phyloP scores from a whole-genome alignment of 768 basidiomycete genomes.

The Arthromyces matolae region DNA sequence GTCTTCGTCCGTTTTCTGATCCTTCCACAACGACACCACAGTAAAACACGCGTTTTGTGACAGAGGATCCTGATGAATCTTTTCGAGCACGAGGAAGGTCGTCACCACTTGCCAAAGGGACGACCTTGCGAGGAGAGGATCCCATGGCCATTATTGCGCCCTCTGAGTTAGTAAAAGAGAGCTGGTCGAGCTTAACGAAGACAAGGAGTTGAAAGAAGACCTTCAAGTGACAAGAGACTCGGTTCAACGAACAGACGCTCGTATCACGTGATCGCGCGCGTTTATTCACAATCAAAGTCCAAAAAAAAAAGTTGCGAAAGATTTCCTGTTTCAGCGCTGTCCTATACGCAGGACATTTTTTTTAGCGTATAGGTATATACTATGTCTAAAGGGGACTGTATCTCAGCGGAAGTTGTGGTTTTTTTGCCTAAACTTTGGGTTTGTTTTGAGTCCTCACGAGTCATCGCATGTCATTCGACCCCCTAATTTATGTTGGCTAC shows the following conservation, averaged over 20 bases:
- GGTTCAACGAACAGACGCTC: slow-evolving; percentile 18
- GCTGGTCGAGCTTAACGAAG: slow-evolving; percentile 10
- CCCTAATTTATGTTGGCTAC: background rate
- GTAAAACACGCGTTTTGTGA: slow-evolving; percentile 82
- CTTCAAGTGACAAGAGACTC: no score
- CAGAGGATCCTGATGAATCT: slow-evolving; percentile 33
- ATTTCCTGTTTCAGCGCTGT: no score
- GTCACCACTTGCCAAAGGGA: slow-evolving; percentile 71
- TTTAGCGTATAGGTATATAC: no score
- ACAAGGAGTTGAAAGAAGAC: slow-evolving; percentile 2
- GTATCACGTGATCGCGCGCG: slow-evolving; percentile 26
- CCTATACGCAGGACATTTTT: no score
- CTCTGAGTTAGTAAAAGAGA: slow-evolving; percentile 2
- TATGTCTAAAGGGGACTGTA: no score
- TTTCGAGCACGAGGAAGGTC: slow-evolving; percentile 51
- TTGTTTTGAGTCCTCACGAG: no score
- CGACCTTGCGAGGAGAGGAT: slow-evolving; percentile 67
- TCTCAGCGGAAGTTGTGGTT: no score
- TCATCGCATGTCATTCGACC: background rate
- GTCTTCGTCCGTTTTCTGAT: slow-evolving; percentile 63
- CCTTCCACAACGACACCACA: slow-evolving; percentile 89
- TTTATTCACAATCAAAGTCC: no score
- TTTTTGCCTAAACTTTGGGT: no score
- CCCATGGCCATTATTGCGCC: slow-evolving; percentile 53
- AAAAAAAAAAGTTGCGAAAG: no score